Evolutionary conservation across 164 flowering plant species (phyloP).

Genomic region (Tinospora cordifolia): DNA sequence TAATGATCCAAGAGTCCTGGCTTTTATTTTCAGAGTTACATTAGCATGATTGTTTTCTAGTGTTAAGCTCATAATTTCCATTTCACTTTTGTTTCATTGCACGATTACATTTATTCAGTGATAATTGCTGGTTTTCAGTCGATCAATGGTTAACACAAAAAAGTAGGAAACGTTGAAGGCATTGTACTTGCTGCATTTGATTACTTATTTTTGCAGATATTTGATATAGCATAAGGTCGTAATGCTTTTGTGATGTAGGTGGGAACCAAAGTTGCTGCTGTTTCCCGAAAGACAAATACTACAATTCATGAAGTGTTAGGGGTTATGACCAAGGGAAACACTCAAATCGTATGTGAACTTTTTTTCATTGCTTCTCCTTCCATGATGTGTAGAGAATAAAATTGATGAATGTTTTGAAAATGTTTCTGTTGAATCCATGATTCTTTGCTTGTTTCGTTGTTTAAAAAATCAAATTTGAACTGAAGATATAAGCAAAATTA

Average conservation of each 20-base stretch:
- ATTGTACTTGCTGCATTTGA: background rate
- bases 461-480: background rate
- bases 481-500: background rate
- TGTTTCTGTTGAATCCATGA: too few species aligned
- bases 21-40: too few species aligned
- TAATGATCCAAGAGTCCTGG: too few species aligned
- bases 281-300: conserved; percentile 90
- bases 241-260: conserved; percentile 39
- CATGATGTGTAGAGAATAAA: background rate
- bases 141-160: background rate
- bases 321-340: conserved; percentile 77
- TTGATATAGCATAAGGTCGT: background rate
- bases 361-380: conserved; percentile 10
- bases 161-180: background rate
- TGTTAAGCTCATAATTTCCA: too few species aligned
- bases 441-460: too few species aligned
- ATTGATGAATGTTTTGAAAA: background rate
- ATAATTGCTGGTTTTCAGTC: background rate
- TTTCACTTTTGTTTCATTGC: too few species aligned
- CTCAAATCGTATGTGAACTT: conserved; percentile 70
- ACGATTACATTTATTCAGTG: too few species aligned
- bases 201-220: background rate
- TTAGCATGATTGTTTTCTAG: too few species aligned
- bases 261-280: conserved; percentile 95
- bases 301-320: conserved; percentile 94